phyloP scores from a whole-genome alignment of 2,329 filamentous ascomycete species.

The Thelonectria discophora region DNA sequence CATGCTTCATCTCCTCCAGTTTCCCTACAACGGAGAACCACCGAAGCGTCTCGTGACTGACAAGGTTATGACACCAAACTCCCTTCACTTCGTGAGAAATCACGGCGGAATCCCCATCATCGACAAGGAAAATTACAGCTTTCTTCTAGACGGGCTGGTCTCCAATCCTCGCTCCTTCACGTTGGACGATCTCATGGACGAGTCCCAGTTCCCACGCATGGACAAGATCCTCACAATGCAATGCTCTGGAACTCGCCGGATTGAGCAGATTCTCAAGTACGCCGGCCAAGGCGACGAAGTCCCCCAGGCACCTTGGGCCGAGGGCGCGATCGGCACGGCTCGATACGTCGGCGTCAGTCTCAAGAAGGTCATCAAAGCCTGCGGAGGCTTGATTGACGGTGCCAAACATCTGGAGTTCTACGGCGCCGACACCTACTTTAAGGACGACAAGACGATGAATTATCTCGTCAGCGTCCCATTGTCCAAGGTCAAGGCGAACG shows the following conservation, averaged over 20 bases:
- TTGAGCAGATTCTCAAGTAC: conserved; percentile 73
- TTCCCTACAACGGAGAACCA: conserved; percentile 71
- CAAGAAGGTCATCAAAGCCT: conserved; percentile 76
- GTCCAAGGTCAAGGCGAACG: conserved; percentile 72
- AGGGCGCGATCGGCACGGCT: conserved; percentile 74
- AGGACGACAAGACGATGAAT: conserved; percentile 70
- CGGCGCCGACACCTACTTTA: conserved; percentile 78
- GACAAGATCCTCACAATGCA: conserved; percentile 70
- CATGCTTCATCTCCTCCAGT: conserved; percentile 70
- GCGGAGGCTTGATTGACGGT: conserved; percentile 65
- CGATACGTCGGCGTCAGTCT: conserved; percentile 70
- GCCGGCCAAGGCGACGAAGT: conserved; percentile 73
- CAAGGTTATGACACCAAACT: conserved; percentile 68
- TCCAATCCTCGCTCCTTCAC: conserved; percentile 65
- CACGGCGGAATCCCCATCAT: conserved; percentile 77
- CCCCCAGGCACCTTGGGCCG: conserved; percentile 65
- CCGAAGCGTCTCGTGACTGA: conserved; percentile 65
- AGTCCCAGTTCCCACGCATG: conserved; percentile 66
- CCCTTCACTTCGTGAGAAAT: conserved; percentile 71
- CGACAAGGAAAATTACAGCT: conserved; percentile 61
- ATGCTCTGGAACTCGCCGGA: conserved; percentile 73
- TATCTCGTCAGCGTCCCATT: conserved; percentile 74
- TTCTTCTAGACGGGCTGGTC: conserved; percentile 69
- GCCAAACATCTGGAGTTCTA: conserved; percentile 73
- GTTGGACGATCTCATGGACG: conserved; percentile 67